These are phyloP conservation scores for Cladophialophora psammophila DNA, from an alignment of 2,329 filamentous ascomycete species.

Conservation along the genomic window DNA sequence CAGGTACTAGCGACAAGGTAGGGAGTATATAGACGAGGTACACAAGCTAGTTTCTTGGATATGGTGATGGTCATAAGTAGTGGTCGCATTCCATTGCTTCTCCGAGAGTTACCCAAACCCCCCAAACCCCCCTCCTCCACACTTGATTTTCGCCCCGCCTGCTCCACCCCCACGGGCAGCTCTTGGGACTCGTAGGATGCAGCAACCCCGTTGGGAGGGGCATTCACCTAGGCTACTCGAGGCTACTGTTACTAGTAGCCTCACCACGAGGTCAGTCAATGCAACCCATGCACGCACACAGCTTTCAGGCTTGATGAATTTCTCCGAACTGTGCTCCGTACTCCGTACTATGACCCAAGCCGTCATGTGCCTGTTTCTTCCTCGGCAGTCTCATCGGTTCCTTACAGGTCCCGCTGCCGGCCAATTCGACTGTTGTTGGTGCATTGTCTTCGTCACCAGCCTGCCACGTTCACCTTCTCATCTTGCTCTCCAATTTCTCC, in stretches of 20 bases:
- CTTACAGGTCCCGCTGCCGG: slow-evolving; percentile 13
- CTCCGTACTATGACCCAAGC: not conserved
- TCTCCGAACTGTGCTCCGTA: no score
- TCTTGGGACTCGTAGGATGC: not conserved
- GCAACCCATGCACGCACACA: slow-evolving; percentile 14
- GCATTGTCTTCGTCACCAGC: slow-evolving; percentile 1
- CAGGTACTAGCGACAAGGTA: not conserved
- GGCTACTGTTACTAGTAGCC: not conserved
- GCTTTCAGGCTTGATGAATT: not conserved
- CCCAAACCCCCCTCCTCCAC: not conserved
- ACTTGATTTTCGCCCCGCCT: not conserved
- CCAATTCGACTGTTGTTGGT: slow-evolving; percentile 5
- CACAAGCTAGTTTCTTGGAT: not conserved
- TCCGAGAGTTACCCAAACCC: not conserved
- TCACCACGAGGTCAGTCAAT: slow-evolving; percentile 3
- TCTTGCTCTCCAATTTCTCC: slow-evolving; percentile 17
- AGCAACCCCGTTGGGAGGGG: not conserved
- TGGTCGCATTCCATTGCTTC: not conserved
- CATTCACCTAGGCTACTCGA: not conserved
- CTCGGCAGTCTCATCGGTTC: slow-evolving; percentile 24
- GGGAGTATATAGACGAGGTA: not conserved
- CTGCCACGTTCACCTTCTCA: slow-evolving; percentile 24
- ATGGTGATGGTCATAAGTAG: not conserved
- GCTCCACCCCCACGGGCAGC: slow-evolving; percentile 25
- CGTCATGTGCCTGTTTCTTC: slow-evolving; percentile 17